These are phyloP conservation scores for Pelargonium citronellum DNA, from an alignment of 441 rosid species.

Conservation along the genomic window DNA sequence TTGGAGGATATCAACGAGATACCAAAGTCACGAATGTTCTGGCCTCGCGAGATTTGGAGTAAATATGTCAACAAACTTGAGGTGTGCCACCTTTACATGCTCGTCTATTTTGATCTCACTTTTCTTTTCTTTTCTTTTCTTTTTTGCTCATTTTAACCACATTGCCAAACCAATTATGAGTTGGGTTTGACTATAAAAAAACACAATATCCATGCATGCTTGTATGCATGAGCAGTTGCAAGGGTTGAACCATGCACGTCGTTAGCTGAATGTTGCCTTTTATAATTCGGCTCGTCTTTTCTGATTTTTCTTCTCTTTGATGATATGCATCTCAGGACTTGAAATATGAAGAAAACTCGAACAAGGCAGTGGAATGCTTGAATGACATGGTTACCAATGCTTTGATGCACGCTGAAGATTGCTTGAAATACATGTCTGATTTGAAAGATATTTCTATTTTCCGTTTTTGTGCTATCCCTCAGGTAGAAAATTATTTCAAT, in stretches of 20 bases:
- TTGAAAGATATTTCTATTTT: slow-evolving; percentile 61
- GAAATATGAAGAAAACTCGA: slow-evolving; percentile 71
- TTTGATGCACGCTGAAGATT: slow-evolving; percentile 64
- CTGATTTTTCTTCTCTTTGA: slow-evolving; percentile 10
- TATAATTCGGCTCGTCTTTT: slow-evolving; percentile 5
- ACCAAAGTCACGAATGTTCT: slow-evolving; percentile 92
- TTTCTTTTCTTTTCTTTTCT: slow-evolving; percentile 13
- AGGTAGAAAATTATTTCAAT: slow-evolving; percentile 34
- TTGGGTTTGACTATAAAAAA: not conserved
- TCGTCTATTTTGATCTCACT: not conserved
- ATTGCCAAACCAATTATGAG: not conserved
- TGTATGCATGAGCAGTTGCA: slow-evolving; percentile 1
- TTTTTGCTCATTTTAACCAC: too few relatives aligned
- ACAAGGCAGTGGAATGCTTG: slow-evolving; percentile 75
- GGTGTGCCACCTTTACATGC: slow-evolving; percentile 36
- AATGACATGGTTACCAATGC: slow-evolving; percentile 93
- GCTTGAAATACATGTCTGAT: slow-evolving; percentile 61
- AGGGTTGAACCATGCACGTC: slow-evolving; percentile 10
- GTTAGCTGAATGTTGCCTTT: not conserved
- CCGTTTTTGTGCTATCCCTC: slow-evolving; percentile 89
- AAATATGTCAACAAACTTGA: slow-evolving; percentile 81
- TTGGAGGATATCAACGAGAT: slow-evolving; percentile 93
- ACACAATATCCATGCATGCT: not conserved
- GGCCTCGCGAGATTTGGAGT: slow-evolving; percentile 90
- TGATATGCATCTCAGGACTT: slow-evolving; percentile 49